Evolutionary conservation across 1,284 basidiomycete species (phyloP), one percentile per base, ranked within the genome.

Genomic region (Puccinia brachypodii): DNA sequence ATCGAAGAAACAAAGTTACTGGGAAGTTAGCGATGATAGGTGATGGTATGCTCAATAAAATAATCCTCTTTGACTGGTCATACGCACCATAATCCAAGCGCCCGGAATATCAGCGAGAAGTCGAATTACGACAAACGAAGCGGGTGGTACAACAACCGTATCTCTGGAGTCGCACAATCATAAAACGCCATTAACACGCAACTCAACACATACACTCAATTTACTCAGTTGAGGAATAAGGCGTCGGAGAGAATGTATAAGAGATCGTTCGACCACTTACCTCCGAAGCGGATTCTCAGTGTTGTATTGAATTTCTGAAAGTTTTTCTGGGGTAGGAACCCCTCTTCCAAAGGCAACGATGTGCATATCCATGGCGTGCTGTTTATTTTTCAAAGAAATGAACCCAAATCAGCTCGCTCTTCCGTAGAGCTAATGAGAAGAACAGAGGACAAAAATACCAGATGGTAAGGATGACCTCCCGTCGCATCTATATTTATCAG

Each of bases 311-410:
- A 81, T 28, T 9, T 68, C 36, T 8, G 69, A 13, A 14, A 81
- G 44, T 13, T 11, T 75, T 75, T 81, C 42, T 22, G 58, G 42
- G 8, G 71, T 81, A 19, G 79, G 79, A 3, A 56, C 40, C 19
- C 79, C 79, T 73, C n/a, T 72, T 38, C 78, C 78, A 3, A 33
- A 44, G 19, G 69, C 78, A 19, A 80, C 78, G 14, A 80, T 40
- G 71, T 80, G 78, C 78, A 80, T 80, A 50, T 80, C 78, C 69
- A 80, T 72, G 14, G 68, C 78, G 40, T 80, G 78, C 78, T 80
- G 42, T 7, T 16, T 50, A 71, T 31, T 8, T 53, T 14, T 16
- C 3, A 4, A 33, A 14, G 22, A 53, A 16, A 33, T 53, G 16
- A 13, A 42, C 7, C 19, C 36, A 22, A 0, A 25, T 25, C 36